These are phyloP conservation scores for Ascochyta fabae DNA, from an alignment of 2,329 filamentous ascomycete species.

Conservation along the genomic window DNA sequence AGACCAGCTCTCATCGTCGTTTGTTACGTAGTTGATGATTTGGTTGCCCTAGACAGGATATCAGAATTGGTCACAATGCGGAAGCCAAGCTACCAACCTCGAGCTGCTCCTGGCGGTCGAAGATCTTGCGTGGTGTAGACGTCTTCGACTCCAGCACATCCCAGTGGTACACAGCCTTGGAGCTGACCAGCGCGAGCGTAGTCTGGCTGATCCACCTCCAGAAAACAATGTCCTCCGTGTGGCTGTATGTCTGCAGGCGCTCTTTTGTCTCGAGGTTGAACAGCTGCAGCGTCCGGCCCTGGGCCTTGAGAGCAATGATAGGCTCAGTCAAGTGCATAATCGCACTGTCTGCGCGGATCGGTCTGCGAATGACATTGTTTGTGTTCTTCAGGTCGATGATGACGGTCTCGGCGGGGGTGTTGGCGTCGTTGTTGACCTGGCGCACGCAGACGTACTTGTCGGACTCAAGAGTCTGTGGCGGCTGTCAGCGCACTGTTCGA, in stretches of 20 bases:
- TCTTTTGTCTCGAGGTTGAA: slow-evolving; percentile 93
- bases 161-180: slow-evolving; percentile 94
- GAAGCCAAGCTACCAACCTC: slow-evolving; percentile 61
- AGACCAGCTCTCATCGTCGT: slow-evolving; percentile 97
- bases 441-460: slow-evolving; percentile 95
- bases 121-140: slow-evolving; percentile 80
- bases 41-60: slow-evolving; percentile 74
- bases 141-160: slow-evolving; percentile 89
- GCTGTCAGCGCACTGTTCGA: slow-evolving; percentile 27
- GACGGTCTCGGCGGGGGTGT: slow-evolving; percentile 88
- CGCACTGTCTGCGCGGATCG: slow-evolving; percentile 98
- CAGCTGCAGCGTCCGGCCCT: slow-evolving; percentile 93
- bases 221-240: slow-evolving; percentile 97
- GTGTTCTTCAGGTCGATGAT: slow-evolving; percentile 97
- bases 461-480: slow-evolving; percentile 87
- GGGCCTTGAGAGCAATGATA: slow-evolving; percentile 95
- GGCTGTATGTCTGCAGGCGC: slow-evolving; percentile 95
- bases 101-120: slow-evolving; percentile 91
- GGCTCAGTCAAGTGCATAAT: slow-evolving; percentile 99
- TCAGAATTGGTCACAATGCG: slow-evolving; percentile 4
- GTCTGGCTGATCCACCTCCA: slow-evolving; percentile 99
- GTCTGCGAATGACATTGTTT: slow-evolving; percentile 92
- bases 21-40: slow-evolving; percentile 99
- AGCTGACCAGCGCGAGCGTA: slow-evolving; percentile 87
- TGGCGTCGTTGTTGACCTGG: slow-evolving; percentile 82